Conservation (phyloP, 2,329 filamentous ascomycete genomes). For the Phialemoniopsis sp. region DNA sequence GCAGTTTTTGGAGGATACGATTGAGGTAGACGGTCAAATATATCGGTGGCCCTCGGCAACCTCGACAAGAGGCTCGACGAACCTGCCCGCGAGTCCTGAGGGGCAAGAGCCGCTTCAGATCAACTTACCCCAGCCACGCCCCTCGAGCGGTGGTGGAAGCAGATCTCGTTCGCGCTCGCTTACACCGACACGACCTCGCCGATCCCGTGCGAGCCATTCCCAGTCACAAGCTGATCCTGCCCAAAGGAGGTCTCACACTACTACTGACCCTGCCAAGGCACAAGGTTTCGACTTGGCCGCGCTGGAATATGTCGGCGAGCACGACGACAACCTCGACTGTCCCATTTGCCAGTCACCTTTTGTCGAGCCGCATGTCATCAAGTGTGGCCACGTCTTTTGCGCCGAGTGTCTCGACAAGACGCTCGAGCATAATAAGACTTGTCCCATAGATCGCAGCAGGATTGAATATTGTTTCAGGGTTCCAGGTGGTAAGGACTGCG, state of each 20-base stretch:
- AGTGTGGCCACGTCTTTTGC: constrained; percentile 64
- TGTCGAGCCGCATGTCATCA: constrained; percentile 55
- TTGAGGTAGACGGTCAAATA: too few species aligned
- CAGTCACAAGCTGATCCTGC: background rate
- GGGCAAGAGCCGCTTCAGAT: too few species aligned
- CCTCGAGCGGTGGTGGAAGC: background rate
- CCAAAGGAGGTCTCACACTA: background rate
- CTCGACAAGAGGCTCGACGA: too few species aligned
- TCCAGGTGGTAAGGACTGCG: constrained; percentile 25
- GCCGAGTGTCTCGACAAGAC: constrained; percentile 48
- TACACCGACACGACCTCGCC: background rate
- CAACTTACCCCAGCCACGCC: too few species aligned
- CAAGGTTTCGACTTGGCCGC: constrained; percentile 22
- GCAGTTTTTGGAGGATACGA: too few species aligned
- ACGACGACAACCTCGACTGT: constrained; percentile 29
- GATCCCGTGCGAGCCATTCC: background rate
- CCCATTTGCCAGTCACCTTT: constrained; percentile 54
- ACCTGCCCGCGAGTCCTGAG: too few species aligned
- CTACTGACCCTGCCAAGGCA: constrained; percentile 1
- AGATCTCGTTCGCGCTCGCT: background rate
- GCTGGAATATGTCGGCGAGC: constrained; percentile 22
- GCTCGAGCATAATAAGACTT: constrained; percentile 36
- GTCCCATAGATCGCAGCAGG: constrained; percentile 53
- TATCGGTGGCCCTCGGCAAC: too few species aligned
- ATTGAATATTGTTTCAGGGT: constrained; percentile 15